Conservation (phyloP, 768 basidiomycete genomes). For the Cyclocybe aegerita region DNA sequence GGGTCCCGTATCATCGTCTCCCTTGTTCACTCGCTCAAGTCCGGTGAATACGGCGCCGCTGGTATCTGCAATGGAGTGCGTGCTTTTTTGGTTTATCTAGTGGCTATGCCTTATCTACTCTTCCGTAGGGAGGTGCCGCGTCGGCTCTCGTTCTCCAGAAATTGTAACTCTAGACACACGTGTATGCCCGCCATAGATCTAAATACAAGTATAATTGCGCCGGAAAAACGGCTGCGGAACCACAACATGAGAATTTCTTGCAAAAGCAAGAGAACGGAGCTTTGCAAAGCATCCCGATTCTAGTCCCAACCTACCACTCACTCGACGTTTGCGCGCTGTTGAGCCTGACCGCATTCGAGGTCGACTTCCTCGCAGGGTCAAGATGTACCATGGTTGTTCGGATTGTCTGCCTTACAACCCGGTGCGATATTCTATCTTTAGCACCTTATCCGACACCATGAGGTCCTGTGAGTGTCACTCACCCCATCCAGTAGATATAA, state of each 20-base stretch:
- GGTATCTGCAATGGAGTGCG: constrained; percentile 96
- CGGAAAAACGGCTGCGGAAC: not conserved
- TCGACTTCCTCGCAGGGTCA: too few species aligned
- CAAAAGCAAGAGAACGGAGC: too few species aligned
- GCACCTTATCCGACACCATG: too few species aligned
- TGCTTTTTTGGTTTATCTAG: constrained; percentile 14
- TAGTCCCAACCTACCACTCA: not conserved
- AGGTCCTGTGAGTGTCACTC: too few species aligned
- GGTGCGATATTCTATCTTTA: too few species aligned
- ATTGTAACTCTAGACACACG: constrained; percentile 47
- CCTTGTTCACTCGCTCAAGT: constrained; percentile 85
- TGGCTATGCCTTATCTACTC: constrained; percentile 12
- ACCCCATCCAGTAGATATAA: not conserved
- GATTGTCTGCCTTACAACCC: too few species aligned
- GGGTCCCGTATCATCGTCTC: constrained; percentile 94
- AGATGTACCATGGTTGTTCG: too few species aligned
- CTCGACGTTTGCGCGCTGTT: constrained; percentile 6
- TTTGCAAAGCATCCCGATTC: too few species aligned
- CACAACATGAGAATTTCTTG: constrained; percentile 10
- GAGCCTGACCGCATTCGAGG: not conserved
- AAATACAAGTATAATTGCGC: constrained; percentile 8
- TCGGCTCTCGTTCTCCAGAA: constrained; percentile 90
- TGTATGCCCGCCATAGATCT: constrained; percentile 11
- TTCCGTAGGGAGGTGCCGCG: constrained; percentile 80
- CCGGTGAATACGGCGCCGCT: constrained; percentile 92